Conservation (phyloP, 139 green algal species). For the Trebouxia sp. region DNA sequence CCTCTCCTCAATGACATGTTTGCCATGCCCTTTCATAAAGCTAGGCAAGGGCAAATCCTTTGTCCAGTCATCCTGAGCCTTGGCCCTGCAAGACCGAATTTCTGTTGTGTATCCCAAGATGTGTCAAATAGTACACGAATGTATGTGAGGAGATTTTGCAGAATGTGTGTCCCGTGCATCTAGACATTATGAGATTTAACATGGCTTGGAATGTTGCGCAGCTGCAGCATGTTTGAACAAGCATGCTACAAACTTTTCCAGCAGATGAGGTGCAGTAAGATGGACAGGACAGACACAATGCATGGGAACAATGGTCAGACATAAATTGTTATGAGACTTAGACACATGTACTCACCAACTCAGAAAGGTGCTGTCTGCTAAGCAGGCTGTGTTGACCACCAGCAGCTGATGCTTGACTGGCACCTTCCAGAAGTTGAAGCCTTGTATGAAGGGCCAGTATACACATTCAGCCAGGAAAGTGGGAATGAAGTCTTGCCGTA, state of each 20-base stretch:
- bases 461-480: constrained; percentile 38
- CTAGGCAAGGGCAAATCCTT: constrained; percentile 13
- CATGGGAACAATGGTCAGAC: too few relatives aligned
- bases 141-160: too few relatives aligned
- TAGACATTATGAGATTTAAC: too few relatives aligned
- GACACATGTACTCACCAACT: constrained; percentile 40
- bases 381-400: constrained; percentile 39
- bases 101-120: too few relatives aligned
- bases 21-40: constrained; percentile 15
- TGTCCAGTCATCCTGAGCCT: constrained; percentile 37
- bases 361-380: constrained; percentile 45
- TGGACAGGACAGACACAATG: too few relatives aligned
- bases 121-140: too few relatives aligned
- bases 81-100: constrained; percentile 29
- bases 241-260: too few relatives aligned
- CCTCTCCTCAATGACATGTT: background rate
- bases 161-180: too few relatives aligned
- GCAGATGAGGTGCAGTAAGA: too few relatives aligned
- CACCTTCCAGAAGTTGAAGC: constrained; percentile 47
- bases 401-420: constrained; percentile 47
- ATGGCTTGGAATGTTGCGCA: too few relatives aligned
- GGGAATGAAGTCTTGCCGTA: constrained; percentile 39
- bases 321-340: background rate
- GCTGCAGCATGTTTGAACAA: too few relatives aligned
- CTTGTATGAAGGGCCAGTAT: constrained; percentile 45